Evolutionary conservation across 306 rosid genomes (phyloP), one percentile per base, ranked within the genome.

Genomic region (Echinosophora koreensis): DNA sequence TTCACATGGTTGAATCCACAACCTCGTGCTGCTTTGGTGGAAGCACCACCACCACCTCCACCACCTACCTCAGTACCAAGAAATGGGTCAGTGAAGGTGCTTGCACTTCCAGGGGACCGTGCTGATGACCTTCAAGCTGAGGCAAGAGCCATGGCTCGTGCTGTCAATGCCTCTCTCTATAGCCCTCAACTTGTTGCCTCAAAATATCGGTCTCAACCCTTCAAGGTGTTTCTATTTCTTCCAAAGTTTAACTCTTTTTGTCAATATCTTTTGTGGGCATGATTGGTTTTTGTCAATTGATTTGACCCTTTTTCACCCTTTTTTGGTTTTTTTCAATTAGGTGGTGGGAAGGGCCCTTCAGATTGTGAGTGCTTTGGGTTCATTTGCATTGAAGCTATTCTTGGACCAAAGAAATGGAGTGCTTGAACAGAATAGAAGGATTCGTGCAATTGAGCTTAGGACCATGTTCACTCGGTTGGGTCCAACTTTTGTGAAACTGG

Each of bases 401-500:
- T 56, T 86, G 65, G 98, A 94, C 86, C 91, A 88, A 15, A 89
- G 87, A 52, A 90, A 80, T 49, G 95, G 95, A 34, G 66, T 65
- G 72, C 55, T 83, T 61, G 87, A 94, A 77, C 77, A 80, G 64
- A 92, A 92, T 74, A 94, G 70, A 68, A 83, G 90, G 79, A 49
- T 70, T 8, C 90, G 98, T 34, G 98, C 95, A 5, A 86, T 77
- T 38, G 97, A 94, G 86, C 85, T 94, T n/a, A 83, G 89, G 77
- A 50, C 1, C 2, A 76, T 87, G 30, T 92, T 92, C 79, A 92
- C 98, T 32, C 82, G 82, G 52, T 55, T 94, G 66, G 98, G 98
- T n/a, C 98, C 97, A n/a, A 94, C 98, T 17, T 94, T 94, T 82
- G 97, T 94, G 39, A 94, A 94, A 88, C 57, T 94, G 49, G 98